Evolutionary conservation across 805 yeast genomes (phyloP), one percentile per base, ranked within the genome.

Genomic region (Vanderwaltozyma verrucispora): DNA sequence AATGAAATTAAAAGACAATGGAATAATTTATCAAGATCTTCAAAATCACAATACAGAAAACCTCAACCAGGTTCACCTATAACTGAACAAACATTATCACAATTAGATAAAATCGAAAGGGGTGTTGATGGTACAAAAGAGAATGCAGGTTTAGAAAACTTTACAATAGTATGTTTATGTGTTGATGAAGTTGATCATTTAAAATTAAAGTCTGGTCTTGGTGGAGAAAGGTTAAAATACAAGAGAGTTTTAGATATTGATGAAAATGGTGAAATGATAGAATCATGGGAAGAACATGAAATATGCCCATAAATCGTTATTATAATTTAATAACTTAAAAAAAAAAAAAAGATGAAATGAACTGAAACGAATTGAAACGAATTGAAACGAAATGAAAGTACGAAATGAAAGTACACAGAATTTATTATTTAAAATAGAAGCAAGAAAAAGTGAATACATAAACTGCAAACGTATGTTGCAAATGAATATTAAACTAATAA

Each of bases 61-160:
- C 95, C 95, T 0, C 60, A 68, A 1, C 94, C 94, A 2, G 80
- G 80, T n/a, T 62, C 75, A 2, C 60, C 63, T 17, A 51, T 85
- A 52, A 71, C 73, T 10, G 65, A 65, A 7, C 77, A 74, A 30
- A 74, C 73, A 39, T 65, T 67, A 27, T 74, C 73, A 46, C 55
- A 67, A 39, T 59, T 85, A 31, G 94, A 85, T 57, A 73, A 82
- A 36, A 78, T 85, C 33, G 67, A 72, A 33, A 69, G 94, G 47
- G 89, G 94, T 11, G 94, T 85, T 14, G 94, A 85, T 59, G 94
- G 94, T 7, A 69, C 74, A 31, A 71, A 74, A 50, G 77, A 74
- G 35, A 77, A 73, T 23, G 74, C 73, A 20, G 76, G 80, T 1
- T 60, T 70, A 38, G 77, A 75, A 51, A 76, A 82, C 54, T 84